Evolutionary conservation across 1,139 yeast genomes (phyloP).

Genomic region (Taiozyma onychis): DNA sequence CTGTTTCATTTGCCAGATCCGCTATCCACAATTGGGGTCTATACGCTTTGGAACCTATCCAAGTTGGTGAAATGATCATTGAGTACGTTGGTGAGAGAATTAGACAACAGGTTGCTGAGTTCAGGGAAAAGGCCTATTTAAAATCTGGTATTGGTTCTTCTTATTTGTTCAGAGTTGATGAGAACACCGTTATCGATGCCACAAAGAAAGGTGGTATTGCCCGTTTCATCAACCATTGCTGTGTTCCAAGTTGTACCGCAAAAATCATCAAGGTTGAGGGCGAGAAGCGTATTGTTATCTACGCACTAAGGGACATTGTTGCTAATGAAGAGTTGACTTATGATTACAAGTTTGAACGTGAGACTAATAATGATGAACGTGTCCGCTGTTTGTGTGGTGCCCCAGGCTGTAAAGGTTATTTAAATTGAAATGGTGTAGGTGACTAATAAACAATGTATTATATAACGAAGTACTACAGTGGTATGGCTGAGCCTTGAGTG

Average conservation of each 20-base stretch:
- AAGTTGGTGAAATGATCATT: constrained; percentile 93
- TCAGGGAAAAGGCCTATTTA: constrained; percentile 79
- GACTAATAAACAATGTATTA: neutral
- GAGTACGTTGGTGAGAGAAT: constrained; percentile 98
- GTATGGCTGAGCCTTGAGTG: no score
- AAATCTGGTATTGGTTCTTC: constrained; percentile 95
- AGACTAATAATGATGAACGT: constrained; percentile 83
- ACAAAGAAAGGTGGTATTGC: constrained; percentile 97
- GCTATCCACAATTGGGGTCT: constrained; percentile 98
- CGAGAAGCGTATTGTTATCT: constrained; percentile 87
- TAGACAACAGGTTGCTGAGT: constrained; percentile 91
- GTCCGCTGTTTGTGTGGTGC: constrained; percentile 94
- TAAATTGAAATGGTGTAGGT: constrained; percentile 44
- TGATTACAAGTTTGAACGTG: constrained; percentile 92
- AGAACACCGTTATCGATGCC: constrained; percentile 93
- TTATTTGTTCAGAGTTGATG: constrained; percentile 87
- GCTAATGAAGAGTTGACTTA: constrained; percentile 92
- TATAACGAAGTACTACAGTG: neutral
- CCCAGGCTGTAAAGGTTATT: constrained; percentile 86
- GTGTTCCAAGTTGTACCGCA: constrained; percentile 96
- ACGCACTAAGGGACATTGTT: constrained; percentile 83
- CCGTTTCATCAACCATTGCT: constrained; percentile 91
- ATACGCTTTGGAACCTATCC: constrained; percentile 90
- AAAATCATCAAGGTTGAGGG: constrained; percentile 95
- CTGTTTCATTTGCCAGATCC: constrained; percentile 92